Evolutionary conservation across 2,329 filamentous ascomycete species (phyloP).

Genomic region (Fusarium bulbicola): DNA sequence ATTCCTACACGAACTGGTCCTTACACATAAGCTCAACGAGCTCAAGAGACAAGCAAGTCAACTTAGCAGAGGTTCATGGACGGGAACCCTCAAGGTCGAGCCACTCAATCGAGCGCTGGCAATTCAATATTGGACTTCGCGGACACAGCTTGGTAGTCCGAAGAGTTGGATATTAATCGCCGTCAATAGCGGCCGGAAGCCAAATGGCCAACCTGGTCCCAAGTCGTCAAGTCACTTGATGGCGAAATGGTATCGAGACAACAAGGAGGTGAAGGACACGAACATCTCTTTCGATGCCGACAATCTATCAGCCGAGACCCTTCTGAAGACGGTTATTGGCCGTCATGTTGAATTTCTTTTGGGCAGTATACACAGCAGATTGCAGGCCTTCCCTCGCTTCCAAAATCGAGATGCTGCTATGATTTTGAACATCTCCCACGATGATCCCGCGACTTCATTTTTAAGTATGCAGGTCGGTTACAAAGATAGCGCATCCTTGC

Average conservation of each 20-base stretch:
- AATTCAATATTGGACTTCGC: slow-evolving; percentile 88
- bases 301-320: slow-evolving; percentile 75
- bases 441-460: slow-evolving; percentile 72
- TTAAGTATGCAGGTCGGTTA: slow-evolving; percentile 76
- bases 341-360: slow-evolving; percentile 79
- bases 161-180: slow-evolving; percentile 95
- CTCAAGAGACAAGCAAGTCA: slow-evolving; percentile 79
- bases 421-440: slow-evolving; percentile 64
- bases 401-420: slow-evolving; percentile 67
- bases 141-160: slow-evolving; percentile 58
- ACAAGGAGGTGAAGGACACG: slow-evolving; percentile 75
- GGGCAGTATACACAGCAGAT: slow-evolving; percentile 67
- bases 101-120: slow-evolving; percentile 82
- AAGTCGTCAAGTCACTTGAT: slow-evolving; percentile 64
- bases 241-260: slow-evolving; percentile 85
- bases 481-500: slow-evolving; percentile 67
- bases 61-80: slow-evolving; percentile 77
- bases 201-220: slow-evolving; percentile 50
- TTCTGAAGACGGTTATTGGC: slow-evolving; percentile 79
- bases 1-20: slow-evolving; percentile 84
- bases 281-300: slow-evolving; percentile 73
- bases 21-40: slow-evolving; percentile 91
- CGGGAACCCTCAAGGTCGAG: slow-evolving; percentile 79
- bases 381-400: slow-evolving; percentile 70
- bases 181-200: slow-evolving; percentile 71